Evolutionary conservation across 257 asterid genomes (phyloP), one percentile per base, ranked within the genome.

Genomic region (Ophiorrhiza pumila): DNA sequence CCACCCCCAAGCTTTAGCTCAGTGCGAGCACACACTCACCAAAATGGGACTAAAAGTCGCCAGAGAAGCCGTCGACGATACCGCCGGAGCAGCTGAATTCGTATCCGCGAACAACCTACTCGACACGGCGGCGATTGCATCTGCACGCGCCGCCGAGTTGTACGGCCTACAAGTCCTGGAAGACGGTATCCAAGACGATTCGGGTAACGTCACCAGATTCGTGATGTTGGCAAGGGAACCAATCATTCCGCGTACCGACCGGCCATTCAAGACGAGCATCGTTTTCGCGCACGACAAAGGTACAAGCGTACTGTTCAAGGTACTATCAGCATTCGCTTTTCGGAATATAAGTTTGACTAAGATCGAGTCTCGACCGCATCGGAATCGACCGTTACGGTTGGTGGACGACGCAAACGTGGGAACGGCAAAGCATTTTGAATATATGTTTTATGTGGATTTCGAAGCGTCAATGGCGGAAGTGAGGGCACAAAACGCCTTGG

Each of bases 261-360:
- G 97, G 45, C 98, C 97, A n/a, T 93, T 93, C 85, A 93, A 88
- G 72, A 93, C 96, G 25, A 93, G 98, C 84, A 91, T 93, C 5
- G 97, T 88, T 4, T 92, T 92, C 83, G 95, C 94, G 0, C 94
- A 90, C 77, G 96, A 90, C 47, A 77, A 88, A 57, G 98, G 97
- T 10, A 87, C 87, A 39, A 85, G 96, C 77, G 91, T 87, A 60
- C 61, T 92, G 58, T 92, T 90, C 88, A 88, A 92, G 80, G 98
- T 92, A 34, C 63, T 92, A 18, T 87, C 96, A 56, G 96, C 98
- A 23, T 93, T 91, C 57, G 97, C 97, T 0, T 89, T 93, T 70
- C 78, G 98, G 20, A 84, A 93, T 80, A 93, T 93, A 57, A 83
- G 85, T 69, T 62, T 93, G 50, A 90, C 96, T 2, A 93, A 93